phyloP scores from a whole-genome alignment of 768 basidiomycete species.

The Leccinum obscurum region DNA sequence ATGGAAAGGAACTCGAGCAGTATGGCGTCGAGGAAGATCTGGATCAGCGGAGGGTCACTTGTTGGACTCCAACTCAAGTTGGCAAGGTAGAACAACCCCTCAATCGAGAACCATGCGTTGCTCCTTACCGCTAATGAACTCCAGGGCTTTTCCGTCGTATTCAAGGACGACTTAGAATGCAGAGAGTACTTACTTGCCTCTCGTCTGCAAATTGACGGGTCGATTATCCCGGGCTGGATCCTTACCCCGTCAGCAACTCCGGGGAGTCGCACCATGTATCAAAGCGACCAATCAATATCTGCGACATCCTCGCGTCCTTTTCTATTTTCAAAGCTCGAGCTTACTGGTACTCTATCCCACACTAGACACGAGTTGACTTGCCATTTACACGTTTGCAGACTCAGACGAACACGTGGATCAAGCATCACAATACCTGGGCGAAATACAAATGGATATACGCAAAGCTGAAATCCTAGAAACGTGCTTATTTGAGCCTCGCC shows the following conservation, averaged over 20 bases:
- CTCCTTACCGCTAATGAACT: slow-evolving; percentile 1
- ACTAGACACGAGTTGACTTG: too few species aligned
- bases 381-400: slow-evolving; percentile 22
- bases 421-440: slow-evolving; percentile 20
- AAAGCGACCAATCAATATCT: slow-evolving; percentile 9
- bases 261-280: slow-evolving; percentile 6
- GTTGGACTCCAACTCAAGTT: slow-evolving; percentile 30
- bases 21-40: slow-evolving; percentile 24
- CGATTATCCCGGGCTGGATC: slow-evolving; percentile 1
- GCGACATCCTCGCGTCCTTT: slow-evolving; percentile 22
- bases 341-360: slow-evolving; percentile 26
- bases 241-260: neutral
- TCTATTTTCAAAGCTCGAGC: slow-evolving; percentile 28
- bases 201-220: slow-evolving; percentile 21
- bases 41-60: slow-evolving; percentile 22
- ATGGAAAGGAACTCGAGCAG: slow-evolving; percentile 26
- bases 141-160: slow-evolving; percentile 30
- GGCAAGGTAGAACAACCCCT: slow-evolving; percentile 21
- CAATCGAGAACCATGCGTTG: neutral
- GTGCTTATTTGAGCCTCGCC: fast-evolving
- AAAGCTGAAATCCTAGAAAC: neutral
- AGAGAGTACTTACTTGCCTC: slow-evolving; percentile 16
- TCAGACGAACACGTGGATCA: slow-evolving; percentile 26
- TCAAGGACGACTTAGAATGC: slow-evolving; percentile 10
- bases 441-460: slow-evolving; percentile 18